These are phyloP conservation scores for Suhomyces coccinellae DNA, from an alignment of 1,139 yeast genomes.

Conservation along the genomic window DNA sequence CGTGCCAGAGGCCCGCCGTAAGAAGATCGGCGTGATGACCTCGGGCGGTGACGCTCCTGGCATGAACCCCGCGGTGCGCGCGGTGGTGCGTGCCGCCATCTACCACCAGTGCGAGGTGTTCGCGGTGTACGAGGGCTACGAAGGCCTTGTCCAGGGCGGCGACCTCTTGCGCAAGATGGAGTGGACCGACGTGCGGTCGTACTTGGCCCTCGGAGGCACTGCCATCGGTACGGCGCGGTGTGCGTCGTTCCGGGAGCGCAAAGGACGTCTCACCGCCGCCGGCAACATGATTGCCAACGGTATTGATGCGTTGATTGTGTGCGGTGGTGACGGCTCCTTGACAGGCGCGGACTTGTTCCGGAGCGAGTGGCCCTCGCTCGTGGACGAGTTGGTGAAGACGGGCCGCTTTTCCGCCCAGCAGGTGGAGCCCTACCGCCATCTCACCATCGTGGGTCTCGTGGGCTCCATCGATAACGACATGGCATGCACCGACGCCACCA, in stretches of 20 bases:
- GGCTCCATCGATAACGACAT: constrained; percentile 85
- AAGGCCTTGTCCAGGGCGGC: constrained; percentile 74
- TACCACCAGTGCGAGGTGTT: constrained; percentile 70
- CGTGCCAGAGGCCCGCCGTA: constrained; percentile 15
- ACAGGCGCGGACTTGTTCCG: constrained; percentile 83
- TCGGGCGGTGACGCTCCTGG: constrained; percentile 90
- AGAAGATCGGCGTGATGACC: constrained; percentile 80
- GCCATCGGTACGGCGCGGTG: constrained; percentile 81
- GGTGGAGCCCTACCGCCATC: constrained; percentile 52
- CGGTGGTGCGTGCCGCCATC: constrained; percentile 75
- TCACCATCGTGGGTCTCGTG: constrained; percentile 75
- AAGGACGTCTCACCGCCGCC: constrained; percentile 68
- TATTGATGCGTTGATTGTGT: constrained; percentile 75
- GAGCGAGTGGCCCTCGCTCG: constrained; percentile 75
- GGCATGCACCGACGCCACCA: constrained; percentile 80
- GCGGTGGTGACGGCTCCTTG: constrained; percentile 85
- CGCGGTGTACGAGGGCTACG: constrained; percentile 77
- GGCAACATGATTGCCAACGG: constrained; percentile 69
- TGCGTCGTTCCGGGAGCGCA: constrained; percentile 63
- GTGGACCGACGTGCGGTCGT: constrained; percentile 79
- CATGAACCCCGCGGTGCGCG: constrained; percentile 81
- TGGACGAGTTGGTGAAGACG: constrained; percentile 55
- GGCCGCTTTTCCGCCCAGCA: constrained; percentile 53
- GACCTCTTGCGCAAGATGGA: constrained; percentile 62
- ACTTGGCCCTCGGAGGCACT: constrained; percentile 76